Evolutionary conservation across 192 early-diverging fungal genomes (phyloP).

Genomic region (Spizellomyces sp.): DNA sequence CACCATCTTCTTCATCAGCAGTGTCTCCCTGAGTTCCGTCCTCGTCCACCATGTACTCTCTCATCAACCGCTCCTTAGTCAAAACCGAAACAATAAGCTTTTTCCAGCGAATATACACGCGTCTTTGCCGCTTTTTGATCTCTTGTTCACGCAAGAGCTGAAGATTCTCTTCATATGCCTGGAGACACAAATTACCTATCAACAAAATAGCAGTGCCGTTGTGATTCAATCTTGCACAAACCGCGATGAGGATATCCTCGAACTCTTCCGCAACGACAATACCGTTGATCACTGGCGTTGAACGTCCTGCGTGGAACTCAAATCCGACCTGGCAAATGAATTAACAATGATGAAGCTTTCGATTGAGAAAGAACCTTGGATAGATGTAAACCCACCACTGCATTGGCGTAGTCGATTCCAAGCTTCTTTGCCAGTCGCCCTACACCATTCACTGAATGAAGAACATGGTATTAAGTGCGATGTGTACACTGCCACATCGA

Average conservation of each 20-base stretch:
- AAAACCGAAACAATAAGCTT: conserved; percentile 55
- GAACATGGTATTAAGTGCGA: not conserved
- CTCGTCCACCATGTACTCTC: conserved; percentile 48
- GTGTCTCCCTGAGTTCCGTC: not conserved
- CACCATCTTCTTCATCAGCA: conserved; percentile 1
- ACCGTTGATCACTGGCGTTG: conserved; percentile 65
- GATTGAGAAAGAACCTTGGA: no score
- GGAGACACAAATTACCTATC: not conserved
- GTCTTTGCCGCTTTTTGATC: conserved; percentile 42
- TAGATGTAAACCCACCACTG: conserved; percentile 62
- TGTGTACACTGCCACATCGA: not conserved
- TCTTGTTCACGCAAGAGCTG: conserved; percentile 20
- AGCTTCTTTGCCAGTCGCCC: conserved; percentile 70
- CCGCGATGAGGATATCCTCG: conserved; percentile 60
- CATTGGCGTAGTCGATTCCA: conserved; percentile 78
- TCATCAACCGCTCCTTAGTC: conserved; percentile 53
- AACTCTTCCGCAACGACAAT: conserved; percentile 69
- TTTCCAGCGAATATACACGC: conserved; percentile 55
- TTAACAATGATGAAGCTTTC: no score
- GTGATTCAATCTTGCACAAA: conserved; percentile 11
- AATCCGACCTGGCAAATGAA: conserved; percentile 60
- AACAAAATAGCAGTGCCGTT: conserved; percentile 6
- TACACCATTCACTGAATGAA: conserved; percentile 53
- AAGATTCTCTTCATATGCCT: conserved; percentile 32
- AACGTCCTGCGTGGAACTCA: conserved; percentile 63